phyloP scores from a whole-genome alignment of 345 rosid species.

The Acer yangbiense region DNA sequence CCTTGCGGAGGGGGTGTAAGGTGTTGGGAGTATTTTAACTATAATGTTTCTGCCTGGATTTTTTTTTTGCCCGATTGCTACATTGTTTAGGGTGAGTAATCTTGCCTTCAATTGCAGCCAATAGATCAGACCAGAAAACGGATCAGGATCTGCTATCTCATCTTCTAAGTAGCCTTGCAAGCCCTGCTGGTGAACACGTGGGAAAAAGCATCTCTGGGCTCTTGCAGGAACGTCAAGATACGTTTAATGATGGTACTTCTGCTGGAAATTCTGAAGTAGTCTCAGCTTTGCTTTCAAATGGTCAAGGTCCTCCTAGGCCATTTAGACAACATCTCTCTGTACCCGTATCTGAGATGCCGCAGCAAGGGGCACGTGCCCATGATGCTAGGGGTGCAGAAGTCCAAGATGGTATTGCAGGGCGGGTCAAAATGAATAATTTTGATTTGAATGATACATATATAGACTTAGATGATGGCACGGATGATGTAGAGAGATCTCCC shows the following conservation, averaged over 20 bases:
- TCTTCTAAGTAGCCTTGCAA: conserved; percentile 79
- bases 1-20: background rate
- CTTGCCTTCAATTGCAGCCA: conserved; percentile 58
- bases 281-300: conserved; percentile 53
- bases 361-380: conserved; percentile 39
- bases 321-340: conserved; percentile 43
- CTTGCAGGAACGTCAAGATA: conserved; percentile 62
- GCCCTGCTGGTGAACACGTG: conserved; percentile 51
- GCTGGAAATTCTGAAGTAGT: conserved; percentile 48
- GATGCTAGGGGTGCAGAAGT: conserved; percentile 41
- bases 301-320: conserved; percentile 45
- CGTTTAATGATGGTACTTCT: conserved; percentile 46
- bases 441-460: conserved; percentile 87
- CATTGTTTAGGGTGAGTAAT: conserved; percentile 11
- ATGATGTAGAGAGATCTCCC: conserved; percentile 74
- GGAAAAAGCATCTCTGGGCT: conserved; percentile 66
- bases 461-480: conserved; percentile 84
- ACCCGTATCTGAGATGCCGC: conserved; percentile 39
- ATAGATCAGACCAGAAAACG: conserved; percentile 55
- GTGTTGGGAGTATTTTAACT: background rate
- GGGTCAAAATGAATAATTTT: conserved; percentile 72
- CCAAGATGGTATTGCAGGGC: conserved; percentile 46
- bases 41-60: background rate
- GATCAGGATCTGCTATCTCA: conserved; percentile 85
- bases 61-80: background rate